A percentile compares a stretch with the other conserved stretches of the same genome.
Conservation (phyloP, 169 alveolate species). For the Cryptosporidium bovis region DNA sequence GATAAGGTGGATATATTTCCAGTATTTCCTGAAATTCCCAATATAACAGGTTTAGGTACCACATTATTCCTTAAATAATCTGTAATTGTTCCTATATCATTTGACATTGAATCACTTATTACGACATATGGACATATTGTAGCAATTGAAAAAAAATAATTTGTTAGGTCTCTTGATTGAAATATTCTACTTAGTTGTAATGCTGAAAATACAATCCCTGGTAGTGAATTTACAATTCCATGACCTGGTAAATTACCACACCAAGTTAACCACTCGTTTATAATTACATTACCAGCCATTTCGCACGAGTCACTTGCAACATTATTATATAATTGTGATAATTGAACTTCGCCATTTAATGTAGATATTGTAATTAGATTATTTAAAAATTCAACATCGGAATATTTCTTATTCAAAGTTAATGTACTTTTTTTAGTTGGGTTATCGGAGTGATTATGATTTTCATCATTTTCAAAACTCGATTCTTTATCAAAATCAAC, state of each 20-base stretch:
- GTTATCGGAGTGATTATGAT: not conserved
- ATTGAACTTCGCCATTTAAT: slow-evolving; percentile 41
- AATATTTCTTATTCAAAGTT: not conserved
- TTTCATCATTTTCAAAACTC: not conserved
- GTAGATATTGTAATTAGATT: slow-evolving; percentile 42
- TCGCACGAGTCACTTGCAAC: not conserved
- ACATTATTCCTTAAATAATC: slow-evolving; percentile 39
- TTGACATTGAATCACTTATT: slow-evolving; percentile 11
- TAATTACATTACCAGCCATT: not conserved
- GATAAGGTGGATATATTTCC: slow-evolving; percentile 47
- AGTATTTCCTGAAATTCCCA: slow-evolving; percentile 69
- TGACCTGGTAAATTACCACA: slow-evolving; percentile 25
- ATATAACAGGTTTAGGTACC: slow-evolving; percentile 43
- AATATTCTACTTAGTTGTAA: slow-evolving; percentile 22
- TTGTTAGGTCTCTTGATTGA: slow-evolving; percentile 36
- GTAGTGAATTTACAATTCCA: slow-evolving; percentile 45
- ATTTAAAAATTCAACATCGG: slow-evolving; percentile 26
- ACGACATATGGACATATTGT: slow-evolving; percentile 49
- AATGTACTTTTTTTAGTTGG: not conserved
- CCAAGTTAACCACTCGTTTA: slow-evolving; percentile 49
- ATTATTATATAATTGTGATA: slow-evolving; percentile 1
- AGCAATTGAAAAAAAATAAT: slow-evolving; percentile 46
- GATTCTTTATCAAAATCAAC: not conserved
- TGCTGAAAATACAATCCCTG: slow-evolving; percentile 63
- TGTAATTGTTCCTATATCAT: slow-evolving; percentile 12